Percentiles rank a stretch among this genome's conserved stretches.
Conservation (phyloP, 208 protist species). For the Acanthamoeba divionensis region DNA sequence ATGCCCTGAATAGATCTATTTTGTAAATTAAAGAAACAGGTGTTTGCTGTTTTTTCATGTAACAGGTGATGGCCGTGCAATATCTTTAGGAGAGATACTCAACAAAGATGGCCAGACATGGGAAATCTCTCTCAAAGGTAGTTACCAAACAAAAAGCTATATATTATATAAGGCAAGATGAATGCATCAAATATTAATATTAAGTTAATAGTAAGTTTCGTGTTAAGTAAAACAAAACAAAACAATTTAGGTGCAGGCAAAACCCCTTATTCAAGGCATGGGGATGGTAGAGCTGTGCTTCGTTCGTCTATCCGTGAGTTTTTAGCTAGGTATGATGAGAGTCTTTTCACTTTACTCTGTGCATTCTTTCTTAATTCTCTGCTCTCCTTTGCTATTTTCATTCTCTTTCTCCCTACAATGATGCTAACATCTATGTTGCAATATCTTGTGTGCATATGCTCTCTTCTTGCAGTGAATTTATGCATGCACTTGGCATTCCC, state of each 20-base stretch:
- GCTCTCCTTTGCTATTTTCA: not conserved
- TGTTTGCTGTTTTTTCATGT: not conserved
- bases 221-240: too few relatives aligned
- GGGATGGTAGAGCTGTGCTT: conserved; percentile 77
- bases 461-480: conserved; percentile 72
- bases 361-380: not conserved
- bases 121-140: conserved; percentile 77
- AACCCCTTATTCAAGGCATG: conserved; percentile 75
- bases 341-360: not conserved
- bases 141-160: not conserved
- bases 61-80: conserved; percentile 70
- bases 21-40: too few relatives aligned
- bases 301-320: conserved; percentile 77
- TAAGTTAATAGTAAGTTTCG: too few relatives aligned
- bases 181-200: too few relatives aligned
- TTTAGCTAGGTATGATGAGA: conserved; percentile 31
- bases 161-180: not conserved
- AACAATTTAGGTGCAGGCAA: conserved; percentile 64
- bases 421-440: too few relatives aligned
- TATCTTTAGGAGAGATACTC: conserved; percentile 73
- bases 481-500: conserved; percentile 69
- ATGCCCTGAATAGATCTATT: too few relatives aligned
- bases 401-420: not conserved
- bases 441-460: too few relatives aligned
- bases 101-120: conserved; percentile 61